Base-by-base conservation (phyloP, 768 basidiomycete genomes). In the Termitomyces bulborhizus region DNA sequence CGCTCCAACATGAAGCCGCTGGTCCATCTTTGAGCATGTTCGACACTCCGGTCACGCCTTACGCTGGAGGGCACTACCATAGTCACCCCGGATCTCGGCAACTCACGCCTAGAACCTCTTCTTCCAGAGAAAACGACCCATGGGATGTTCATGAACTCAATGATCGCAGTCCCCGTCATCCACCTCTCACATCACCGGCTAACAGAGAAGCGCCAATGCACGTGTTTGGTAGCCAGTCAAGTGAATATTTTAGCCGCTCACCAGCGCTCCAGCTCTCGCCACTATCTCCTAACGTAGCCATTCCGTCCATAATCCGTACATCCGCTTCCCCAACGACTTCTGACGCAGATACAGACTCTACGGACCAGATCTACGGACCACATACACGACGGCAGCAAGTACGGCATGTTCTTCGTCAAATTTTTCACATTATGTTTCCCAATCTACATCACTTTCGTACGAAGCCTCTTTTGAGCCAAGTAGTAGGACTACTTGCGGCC, bases 401-500 rank as follows among this genome's bases (percentile, higher is more conserved):
- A 50, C 69, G 58, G 53, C 55, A 68, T 29, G 64, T 73, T 13
- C 55, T 84, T 11, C 65, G 67, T 3, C 71, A 71, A 42, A 72
- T 79, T 0, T 76, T 73, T 52, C 79, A 88, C 59, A 82, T 84
- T 6, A 74, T 98, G 5, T 96, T 96, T 70, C 95, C 96, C 0
- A 90, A 93, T 0, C 71, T 98, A 1, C 84, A 86, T 53, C 76
- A 81, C 48, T 90, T 97, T 68, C 56, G 71, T 27, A 74, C 77
- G 24, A 93, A 96, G 69, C 84, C 85, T 16, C 60, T 85, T 48
- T 61, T 87, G 11, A 88, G 86, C 0, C 84, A 83, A 70, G 71
- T 90, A 31, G 88, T 89, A 0, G 82, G 86, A 0, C 60, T 96
- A 26, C 79, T 97, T 54, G 92, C 93, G 3, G 84, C 88, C 0